A percentile compares a stretch with the other conserved stretches of the same genome.
phyloP scores from a whole-genome alignment of 345 rosid genomes.

The Odontarrhena argentea region DNA sequence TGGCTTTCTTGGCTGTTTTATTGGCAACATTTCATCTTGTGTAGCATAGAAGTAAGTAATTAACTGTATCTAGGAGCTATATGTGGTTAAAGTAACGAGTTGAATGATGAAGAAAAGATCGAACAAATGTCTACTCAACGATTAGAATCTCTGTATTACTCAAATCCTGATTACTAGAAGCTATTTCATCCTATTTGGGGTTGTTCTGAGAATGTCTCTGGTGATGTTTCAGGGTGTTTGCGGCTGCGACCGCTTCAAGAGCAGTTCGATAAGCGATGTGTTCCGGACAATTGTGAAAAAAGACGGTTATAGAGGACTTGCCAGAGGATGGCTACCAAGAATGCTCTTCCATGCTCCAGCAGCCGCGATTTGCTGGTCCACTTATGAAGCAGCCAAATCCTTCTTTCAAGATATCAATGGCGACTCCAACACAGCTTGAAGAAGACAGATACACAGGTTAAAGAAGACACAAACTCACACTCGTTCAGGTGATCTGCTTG shows the following conservation, averaged over 20 bases:
- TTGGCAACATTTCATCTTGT: not conserved
- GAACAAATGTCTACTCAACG: not conserved
- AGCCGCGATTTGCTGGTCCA: constrained; percentile 98
- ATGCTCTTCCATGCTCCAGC: constrained; percentile 99
- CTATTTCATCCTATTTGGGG: not conserved
- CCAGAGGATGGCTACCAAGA: constrained; percentile 96
- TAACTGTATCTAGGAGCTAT: not conserved
- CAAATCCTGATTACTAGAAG: not conserved
- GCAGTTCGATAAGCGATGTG: constrained; percentile 71
- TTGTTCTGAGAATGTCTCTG: constrained; percentile 8
- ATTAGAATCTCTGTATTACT: not conserved
- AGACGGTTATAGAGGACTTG: constrained; percentile 84
- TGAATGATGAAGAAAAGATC: not conserved
- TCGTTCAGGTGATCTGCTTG: constrained; percentile 2
- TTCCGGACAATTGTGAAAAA: constrained; percentile 62
- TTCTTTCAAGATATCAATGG: constrained; percentile 68
- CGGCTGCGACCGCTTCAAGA: constrained; percentile 88
- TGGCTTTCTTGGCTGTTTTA: too few relatives aligned
- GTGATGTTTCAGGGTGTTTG: constrained; percentile 77
- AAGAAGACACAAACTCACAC: not conserved
- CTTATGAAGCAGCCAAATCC: constrained; percentile 74
- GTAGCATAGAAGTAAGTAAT: not conserved
- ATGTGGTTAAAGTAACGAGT: not conserved
- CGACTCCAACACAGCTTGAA: constrained; percentile 48
- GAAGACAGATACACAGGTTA: not conserved